phyloP scores from a whole-genome alignment of 225 moss, liverwort and hornwort genomes.

The Climacium dendroides region DNA sequence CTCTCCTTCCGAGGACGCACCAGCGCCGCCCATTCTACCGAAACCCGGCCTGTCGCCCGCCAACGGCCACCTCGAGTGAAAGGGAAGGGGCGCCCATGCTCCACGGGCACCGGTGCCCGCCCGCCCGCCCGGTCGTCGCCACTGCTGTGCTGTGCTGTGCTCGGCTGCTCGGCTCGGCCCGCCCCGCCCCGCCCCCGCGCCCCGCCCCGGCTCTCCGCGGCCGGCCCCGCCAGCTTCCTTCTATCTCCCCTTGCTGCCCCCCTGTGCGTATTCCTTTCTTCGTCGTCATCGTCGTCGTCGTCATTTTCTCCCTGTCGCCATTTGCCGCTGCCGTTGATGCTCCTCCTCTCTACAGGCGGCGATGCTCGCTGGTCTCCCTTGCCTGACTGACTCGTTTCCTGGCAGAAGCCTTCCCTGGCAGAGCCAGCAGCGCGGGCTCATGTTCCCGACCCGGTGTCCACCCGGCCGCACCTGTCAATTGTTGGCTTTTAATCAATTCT shows the following conservation, averaged over 20 bases:
- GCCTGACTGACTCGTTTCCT: background rate
- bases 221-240: background rate
- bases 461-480: background rate
- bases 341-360: background rate
- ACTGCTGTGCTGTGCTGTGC: too few species aligned
- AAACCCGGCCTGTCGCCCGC: background rate
- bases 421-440: background rate
- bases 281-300: background rate
- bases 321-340: background rate
- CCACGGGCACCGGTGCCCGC: slow-evolving; percentile 4
- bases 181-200: background rate
- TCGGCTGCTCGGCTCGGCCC: background rate
- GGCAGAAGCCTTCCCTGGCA: background rate
- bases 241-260: background rate
- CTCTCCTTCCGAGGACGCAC: background rate
- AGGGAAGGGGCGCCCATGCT: slow-evolving; percentile 16
- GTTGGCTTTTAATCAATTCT: background rate
- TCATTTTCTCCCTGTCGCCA: background rate
- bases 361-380: background rate
- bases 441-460: background rate
- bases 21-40: background rate
- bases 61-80: slow-evolving; percentile 12
- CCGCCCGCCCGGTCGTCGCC: background rate
- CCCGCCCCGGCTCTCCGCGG: background rate
- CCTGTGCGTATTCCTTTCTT: background rate